Conservation (phyloP, 169 alveolate species). For the Eimeria maxima region DNA sequence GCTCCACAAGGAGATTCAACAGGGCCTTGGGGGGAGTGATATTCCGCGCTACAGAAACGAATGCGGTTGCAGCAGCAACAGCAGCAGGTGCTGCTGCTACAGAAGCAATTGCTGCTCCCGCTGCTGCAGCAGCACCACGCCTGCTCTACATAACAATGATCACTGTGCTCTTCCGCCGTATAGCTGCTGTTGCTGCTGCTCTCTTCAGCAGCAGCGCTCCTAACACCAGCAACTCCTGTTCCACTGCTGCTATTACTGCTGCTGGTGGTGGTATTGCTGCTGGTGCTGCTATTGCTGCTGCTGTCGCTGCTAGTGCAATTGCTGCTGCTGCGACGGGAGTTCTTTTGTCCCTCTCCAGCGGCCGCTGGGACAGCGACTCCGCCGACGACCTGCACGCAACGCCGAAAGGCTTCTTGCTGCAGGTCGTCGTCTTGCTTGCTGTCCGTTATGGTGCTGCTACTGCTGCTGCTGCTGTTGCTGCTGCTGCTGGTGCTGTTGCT, state of each 20-base stretch:
- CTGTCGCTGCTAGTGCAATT: not conserved
- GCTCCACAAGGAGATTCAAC: not conserved
- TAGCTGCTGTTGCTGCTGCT: not conserved
- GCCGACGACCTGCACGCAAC: constrained; percentile 44
- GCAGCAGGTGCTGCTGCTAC: not conserved
- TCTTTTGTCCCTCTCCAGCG: not conserved
- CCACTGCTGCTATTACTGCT: not conserved
- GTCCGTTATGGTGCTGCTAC: not conserved
- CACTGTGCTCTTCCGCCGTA: not conserved
- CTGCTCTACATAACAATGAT: not conserved
- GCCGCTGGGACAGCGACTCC: constrained; percentile 19
- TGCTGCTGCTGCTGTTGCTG: not conserved
- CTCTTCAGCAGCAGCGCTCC: constrained; percentile 5
- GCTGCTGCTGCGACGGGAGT: constrained; percentile 7
- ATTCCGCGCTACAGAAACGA: constrained; percentile 12
- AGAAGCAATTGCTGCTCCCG: not conserved
- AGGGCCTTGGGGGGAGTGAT: constrained; percentile 5
- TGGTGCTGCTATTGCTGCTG: not conserved
- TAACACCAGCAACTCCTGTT: not conserved
- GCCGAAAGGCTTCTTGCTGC: not conserved
- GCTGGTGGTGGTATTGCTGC: constrained; percentile 8
- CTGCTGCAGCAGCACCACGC: not conserved
- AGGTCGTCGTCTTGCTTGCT: not conserved
- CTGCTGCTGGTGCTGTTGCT: not conserved
- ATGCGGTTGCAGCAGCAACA: not conserved